Evolutionary conservation across 2,329 filamentous ascomycete genomes (phyloP).

Genomic region (Fusarium temperatum): DNA sequence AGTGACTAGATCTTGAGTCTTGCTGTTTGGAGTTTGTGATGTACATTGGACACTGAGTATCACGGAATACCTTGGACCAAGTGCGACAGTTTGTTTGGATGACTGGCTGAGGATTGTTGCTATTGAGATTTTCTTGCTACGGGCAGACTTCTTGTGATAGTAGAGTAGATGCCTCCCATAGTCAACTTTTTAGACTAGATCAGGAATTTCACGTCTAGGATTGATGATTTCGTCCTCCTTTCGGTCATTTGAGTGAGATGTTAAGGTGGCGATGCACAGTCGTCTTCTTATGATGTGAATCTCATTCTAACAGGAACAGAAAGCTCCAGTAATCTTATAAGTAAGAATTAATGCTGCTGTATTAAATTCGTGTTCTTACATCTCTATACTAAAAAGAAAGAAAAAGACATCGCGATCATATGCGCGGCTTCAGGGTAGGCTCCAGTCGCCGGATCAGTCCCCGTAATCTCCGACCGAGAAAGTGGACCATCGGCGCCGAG

Average conservation of each 20-base stretch:
- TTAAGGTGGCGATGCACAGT: rapidly evolving
- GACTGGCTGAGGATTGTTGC: neutral
- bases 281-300: neutral
- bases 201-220: neutral
- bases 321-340: rapidly evolving
- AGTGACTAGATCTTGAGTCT: neutral
- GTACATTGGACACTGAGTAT: neutral
- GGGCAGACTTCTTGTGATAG: neutral
- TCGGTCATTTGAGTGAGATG: rapidly evolving
- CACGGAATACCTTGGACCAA: neutral
- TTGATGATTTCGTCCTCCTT: rapidly evolving
- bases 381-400: neutral
- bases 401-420: no score
- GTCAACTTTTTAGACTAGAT: neutral
- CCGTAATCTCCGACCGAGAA: neutral
- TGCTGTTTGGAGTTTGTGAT: neutral
- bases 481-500: constrained; percentile 21
- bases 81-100: neutral
- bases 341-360: rapidly evolving
- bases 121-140: neutral
- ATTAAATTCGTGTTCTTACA: no score
- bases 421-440: neutral
- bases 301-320: neutral
- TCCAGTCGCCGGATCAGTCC: neutral
- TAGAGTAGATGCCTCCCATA: neutral